phyloP scores from a whole-genome alignment of 441 rosid species.

The Manihot esculenta region DNA sequence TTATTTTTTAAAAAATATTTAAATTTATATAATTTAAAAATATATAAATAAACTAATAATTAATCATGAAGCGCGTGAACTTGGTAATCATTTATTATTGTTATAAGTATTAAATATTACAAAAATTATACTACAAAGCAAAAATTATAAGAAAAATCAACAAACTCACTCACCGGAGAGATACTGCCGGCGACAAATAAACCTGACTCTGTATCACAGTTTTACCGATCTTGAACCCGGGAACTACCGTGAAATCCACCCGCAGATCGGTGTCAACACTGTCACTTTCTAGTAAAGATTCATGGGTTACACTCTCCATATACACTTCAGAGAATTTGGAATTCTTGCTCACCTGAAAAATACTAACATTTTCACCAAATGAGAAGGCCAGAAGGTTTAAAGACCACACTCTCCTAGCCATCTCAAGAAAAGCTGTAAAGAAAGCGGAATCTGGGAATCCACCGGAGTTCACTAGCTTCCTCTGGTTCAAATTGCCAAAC shows the following conservation, averaged over 20 bases:
- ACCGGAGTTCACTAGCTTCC: constrained; percentile 57
- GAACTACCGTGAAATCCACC: constrained; percentile 79
- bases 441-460: constrained; percentile 67
- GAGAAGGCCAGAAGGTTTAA: constrained; percentile 82
- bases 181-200: constrained; percentile 54
- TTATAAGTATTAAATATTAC: constrained; percentile 14
- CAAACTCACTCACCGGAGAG: constrained; percentile 39
- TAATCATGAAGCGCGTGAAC: no score
- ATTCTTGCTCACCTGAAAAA: constrained; percentile 61
- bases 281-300: constrained; percentile 27
- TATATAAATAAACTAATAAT: no score
- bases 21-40: no score
- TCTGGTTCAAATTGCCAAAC: constrained; percentile 60
- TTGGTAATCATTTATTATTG: background rate
- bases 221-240: constrained; percentile 81
- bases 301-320: constrained; percentile 73
- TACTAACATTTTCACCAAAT: constrained; percentile 50
- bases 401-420: constrained; percentile 83
- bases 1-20: no score
- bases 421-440: constrained; percentile 59
- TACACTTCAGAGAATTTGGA: constrained; percentile 79
- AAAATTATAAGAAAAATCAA: constrained; percentile 2
- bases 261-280: constrained; percentile 43
- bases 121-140: constrained; percentile 8
- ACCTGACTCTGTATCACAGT: constrained; percentile 72